Conservation (phyloP, 306 rosid genomes). For the Fragaria ananassa region DNA sequence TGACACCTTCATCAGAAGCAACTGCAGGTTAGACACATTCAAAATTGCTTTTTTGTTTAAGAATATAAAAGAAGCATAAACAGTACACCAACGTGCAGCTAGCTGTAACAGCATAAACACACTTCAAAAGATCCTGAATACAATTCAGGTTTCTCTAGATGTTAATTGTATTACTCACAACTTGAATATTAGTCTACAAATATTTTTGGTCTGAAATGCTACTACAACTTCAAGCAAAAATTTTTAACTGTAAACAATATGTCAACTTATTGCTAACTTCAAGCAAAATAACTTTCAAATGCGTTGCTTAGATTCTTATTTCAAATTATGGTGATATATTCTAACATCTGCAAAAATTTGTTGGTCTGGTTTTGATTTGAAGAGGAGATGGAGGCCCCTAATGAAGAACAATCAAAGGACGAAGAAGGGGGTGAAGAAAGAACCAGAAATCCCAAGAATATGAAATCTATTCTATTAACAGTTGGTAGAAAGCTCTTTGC, state of each 20-base stretch:
- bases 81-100: slow-evolving; percentile 3
- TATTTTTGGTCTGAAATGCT: not conserved
- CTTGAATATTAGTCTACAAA: not conserved
- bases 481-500: slow-evolving; percentile 67
- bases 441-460: slow-evolving; percentile 34
- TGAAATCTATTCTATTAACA: slow-evolving; percentile 57
- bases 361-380: slow-evolving; percentile 26
- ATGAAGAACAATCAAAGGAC: slow-evolving; percentile 60
- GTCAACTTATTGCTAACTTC: too few species aligned
- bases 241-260: not conserved
- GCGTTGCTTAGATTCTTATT: not conserved
- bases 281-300: not conserved
- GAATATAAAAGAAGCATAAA: not conserved
- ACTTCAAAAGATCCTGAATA: slow-evolving; percentile 33
- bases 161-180: not conserved
- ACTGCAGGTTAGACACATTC: slow-evolving; percentile 43
- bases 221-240: not conserved
- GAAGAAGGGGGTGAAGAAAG: slow-evolving; percentile 43
- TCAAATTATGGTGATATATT: not conserved
- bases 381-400: slow-evolving; percentile 54
- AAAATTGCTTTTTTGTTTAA: slow-evolving; percentile 22
- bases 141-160: slow-evolving; percentile 14
- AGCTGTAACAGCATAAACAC: slow-evolving; percentile 13
- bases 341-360: slow-evolving; percentile 15
- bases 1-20: slow-evolving; percentile 50